Percentiles rank a stretch among this genome's conserved stretches.
phyloP scores from a whole-genome alignment of 495 filamentous ascomycete species.

The Parathielavia hyrcaniae region DNA sequence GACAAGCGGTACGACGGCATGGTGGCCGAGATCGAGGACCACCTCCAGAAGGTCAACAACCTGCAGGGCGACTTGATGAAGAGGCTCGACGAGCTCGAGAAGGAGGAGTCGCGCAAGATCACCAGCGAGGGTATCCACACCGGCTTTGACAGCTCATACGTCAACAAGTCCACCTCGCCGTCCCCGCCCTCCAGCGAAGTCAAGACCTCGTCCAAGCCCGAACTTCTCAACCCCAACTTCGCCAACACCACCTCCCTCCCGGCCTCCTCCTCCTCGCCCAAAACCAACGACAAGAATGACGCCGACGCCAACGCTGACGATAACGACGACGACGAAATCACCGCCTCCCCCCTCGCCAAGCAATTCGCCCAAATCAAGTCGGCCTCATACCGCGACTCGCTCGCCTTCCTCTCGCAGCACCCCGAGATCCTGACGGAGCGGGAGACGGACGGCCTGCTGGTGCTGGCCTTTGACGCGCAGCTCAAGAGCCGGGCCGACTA shows the following conservation, averaged over 20 bases:
- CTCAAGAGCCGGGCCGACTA: conserved; percentile 67
- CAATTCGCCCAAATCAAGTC: conserved; percentile 72
- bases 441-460: conserved; percentile 84
- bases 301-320: conserved; percentile 62
- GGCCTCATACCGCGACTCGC: conserved; percentile 64
- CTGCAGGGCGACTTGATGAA: conserved; percentile 66
- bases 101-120: conserved; percentile 82
- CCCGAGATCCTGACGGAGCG: conserved; percentile 74
- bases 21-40: conserved; percentile 64
- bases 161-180: conserved; percentile 53
- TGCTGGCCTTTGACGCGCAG: conserved; percentile 84
- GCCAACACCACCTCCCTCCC: conserved; percentile 23
- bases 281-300: conserved; percentile 43
- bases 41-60: conserved; percentile 67
- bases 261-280: conserved; percentile 2
- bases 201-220: conserved; percentile 50
- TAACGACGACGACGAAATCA: conserved; percentile 65
- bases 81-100: conserved; percentile 76
- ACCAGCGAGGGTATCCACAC: conserved; percentile 87
- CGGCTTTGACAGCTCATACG: conserved; percentile 80
- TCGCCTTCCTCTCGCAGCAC: conserved; percentile 68
- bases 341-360: conserved; percentile 67
- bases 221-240: conserved; percentile 72
- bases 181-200: conserved; percentile 30
- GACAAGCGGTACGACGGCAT: conserved; percentile 64